Conservation (phyloP, 257 asterid species). For the Ilex aquifolium region DNA sequence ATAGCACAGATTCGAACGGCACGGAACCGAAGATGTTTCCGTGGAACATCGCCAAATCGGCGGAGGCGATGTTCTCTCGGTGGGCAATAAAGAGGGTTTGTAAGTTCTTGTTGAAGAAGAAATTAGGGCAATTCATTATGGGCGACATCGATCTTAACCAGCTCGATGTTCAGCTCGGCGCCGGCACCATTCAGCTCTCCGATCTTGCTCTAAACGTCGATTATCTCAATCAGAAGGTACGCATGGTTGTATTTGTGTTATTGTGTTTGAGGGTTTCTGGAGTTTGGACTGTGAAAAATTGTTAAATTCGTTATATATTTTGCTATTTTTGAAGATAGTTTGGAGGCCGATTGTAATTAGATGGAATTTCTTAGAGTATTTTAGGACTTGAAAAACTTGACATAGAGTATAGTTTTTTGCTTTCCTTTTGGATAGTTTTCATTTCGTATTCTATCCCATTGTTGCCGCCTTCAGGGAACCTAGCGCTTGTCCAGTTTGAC, state of each 20-base stretch:
- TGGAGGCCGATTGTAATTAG: too few species aligned
- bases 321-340: neutral
- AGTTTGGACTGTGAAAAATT: neutral
- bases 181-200: constrained; percentile 89
- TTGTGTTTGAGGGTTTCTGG: too few species aligned
- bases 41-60: constrained; percentile 85
- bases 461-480: too few species aligned
- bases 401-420: too few species aligned
- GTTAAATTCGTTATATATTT: neutral
- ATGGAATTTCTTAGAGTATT: too few species aligned
- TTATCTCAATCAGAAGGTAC: constrained; percentile 83
- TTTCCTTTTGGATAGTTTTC: too few species aligned
- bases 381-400: too few species aligned
- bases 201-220: constrained; percentile 94
- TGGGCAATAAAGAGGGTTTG: constrained; percentile 95
- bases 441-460: too few species aligned
- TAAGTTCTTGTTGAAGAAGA: constrained; percentile 85
- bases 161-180: constrained; percentile 96
- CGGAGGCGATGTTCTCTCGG: constrained; percentile 97
- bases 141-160: constrained; percentile 97
- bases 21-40: constrained; percentile 49
- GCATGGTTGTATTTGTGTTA: neutral
- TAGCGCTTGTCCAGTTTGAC: too few species aligned
- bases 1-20: neutral
- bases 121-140: constrained; percentile 79